phyloP scores from a whole-genome alignment of 257 asterid genomes.

The Gynochthodes officinalis region DNA sequence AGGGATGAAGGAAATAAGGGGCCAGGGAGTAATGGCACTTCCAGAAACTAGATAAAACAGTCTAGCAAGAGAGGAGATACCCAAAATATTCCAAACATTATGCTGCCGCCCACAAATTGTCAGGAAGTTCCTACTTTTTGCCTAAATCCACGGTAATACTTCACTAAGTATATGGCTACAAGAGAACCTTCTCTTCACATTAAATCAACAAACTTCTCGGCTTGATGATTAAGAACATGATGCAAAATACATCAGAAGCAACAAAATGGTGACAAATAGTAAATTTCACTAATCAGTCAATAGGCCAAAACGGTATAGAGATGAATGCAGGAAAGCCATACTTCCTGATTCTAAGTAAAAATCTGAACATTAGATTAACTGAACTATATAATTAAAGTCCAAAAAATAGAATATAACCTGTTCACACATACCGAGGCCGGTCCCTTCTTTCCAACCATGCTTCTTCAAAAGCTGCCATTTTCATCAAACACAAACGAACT shows the following conservation, averaged over 20 bases:
- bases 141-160: background rate
- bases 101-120: background rate
- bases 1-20: background rate
- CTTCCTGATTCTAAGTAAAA: background rate
- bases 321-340: background rate
- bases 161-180: background rate
- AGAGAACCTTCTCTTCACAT: background rate
- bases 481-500: background rate
- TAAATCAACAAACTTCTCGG: background rate
- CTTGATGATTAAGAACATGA: background rate
- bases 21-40: background rate
- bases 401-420: slow-evolving; percentile 44
- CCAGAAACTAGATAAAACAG: background rate
- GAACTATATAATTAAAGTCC: background rate
- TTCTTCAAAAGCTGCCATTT: slow-evolving; percentile 66
- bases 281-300: background rate
- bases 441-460: slow-evolving; percentile 95
- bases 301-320: background rate
- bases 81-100: background rate
- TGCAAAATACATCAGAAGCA: background rate
- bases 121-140: background rate
- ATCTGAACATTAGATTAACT: too few relatives aligned
- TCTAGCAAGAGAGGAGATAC: background rate
- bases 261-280: background rate
- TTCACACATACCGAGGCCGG: slow-evolving; percentile 72